Percentiles rank a stretch among this genome's conserved stretches.
These are phyloP conservation scores for Mycena epipterygia DNA, from an alignment of 768 basidiomycete genomes.

Conservation along the genomic window DNA sequence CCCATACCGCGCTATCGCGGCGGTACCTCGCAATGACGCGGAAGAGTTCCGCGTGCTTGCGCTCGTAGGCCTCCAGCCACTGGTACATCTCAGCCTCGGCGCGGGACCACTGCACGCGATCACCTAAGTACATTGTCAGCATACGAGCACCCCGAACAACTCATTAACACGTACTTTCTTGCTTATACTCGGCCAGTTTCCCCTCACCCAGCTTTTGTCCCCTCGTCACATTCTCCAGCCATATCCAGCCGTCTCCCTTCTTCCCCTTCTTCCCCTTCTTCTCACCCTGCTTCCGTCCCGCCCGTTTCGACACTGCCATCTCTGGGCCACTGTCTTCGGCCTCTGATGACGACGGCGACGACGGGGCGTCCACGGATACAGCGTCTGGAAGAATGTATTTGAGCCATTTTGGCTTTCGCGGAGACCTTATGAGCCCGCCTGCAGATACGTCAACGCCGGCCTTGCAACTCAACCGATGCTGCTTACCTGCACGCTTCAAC, in stretches of 20 bases:
- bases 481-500: slow-evolving; percentile 10
- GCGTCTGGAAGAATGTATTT: slow-evolving; percentile 12
- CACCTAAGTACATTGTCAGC: slow-evolving; percentile 7
- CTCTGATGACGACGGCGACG: neutral
- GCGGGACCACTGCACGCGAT: slow-evolving; percentile 15
- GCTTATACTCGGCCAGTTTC: slow-evolving; percentile 10
- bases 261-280: neutral
- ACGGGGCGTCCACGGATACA: neutral
- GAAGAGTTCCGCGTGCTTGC: slow-evolving; percentile 18
- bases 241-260: slow-evolving; percentile 24
- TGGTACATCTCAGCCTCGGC: too few relatives aligned
- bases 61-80: too few relatives aligned
- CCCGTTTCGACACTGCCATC: neutral
- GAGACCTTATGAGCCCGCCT: neutral
- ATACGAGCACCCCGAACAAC: neutral
- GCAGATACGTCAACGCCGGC: too few relatives aligned
- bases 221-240: neutral
- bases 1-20: slow-evolving; percentile 13
- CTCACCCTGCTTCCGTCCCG: neutral
- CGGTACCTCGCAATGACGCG: slow-evolving; percentile 5
- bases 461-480: too few relatives aligned
- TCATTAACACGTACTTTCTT: slow-evolving; percentile 10
- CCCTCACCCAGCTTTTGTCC: neutral
- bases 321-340: slow-evolving; percentile 7
- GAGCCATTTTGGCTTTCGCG: neutral